Percentiles rank a stretch among this genome's conserved stretches.
Evolutionary conservation across 2,329 filamentous ascomycete genomes (phyloP).

Genomic region (Epichloe glyceriae): DNA sequence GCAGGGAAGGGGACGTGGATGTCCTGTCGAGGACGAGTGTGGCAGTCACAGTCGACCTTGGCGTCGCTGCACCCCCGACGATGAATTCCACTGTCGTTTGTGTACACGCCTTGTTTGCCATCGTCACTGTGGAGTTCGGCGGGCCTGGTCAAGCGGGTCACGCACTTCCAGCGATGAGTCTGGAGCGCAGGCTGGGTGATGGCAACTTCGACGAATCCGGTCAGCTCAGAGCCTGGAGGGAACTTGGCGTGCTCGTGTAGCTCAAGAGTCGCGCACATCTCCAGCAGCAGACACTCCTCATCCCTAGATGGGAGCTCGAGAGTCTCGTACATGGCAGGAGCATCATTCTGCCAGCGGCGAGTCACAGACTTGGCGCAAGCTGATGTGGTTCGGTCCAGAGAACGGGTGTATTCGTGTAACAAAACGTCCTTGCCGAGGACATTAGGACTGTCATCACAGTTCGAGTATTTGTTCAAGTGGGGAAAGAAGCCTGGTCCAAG

Average conservation of each 20-base stretch:
- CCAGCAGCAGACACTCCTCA: constrained; percentile 42
- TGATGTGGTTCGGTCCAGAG: constrained; percentile 41
- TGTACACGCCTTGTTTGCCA: constrained; percentile 30
- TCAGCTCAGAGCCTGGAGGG: constrained; percentile 45
- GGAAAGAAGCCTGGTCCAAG: constrained; percentile 36
- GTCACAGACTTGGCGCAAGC: constrained; percentile 40
- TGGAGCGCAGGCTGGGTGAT: constrained; percentile 41
- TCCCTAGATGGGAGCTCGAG: constrained; percentile 36
- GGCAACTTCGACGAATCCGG: constrained; percentile 45
- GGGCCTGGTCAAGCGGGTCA: constrained; percentile 45
- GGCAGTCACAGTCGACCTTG: constrained; percentile 37
- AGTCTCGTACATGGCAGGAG: constrained; percentile 41
- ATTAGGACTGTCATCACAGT: constrained; percentile 37
- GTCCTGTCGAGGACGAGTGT: constrained; percentile 31
- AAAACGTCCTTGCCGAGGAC: constrained; percentile 38
- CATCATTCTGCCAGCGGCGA: constrained; percentile 43
- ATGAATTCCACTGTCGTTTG: constrained; percentile 39
- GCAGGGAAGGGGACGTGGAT: constrained; percentile 46
- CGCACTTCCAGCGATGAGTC: constrained; percentile 46
- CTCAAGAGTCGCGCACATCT: constrained; percentile 49
- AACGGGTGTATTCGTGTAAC: constrained; percentile 45
- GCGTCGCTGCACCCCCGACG: constrained; percentile 37
- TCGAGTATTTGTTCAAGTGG: constrained; percentile 42
- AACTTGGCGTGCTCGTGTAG: constrained; percentile 44
- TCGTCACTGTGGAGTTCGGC: constrained; percentile 37